phyloP scores from a whole-genome alignment of 2,329 filamentous ascomycete species.

The Didymella keratinophila region DNA sequence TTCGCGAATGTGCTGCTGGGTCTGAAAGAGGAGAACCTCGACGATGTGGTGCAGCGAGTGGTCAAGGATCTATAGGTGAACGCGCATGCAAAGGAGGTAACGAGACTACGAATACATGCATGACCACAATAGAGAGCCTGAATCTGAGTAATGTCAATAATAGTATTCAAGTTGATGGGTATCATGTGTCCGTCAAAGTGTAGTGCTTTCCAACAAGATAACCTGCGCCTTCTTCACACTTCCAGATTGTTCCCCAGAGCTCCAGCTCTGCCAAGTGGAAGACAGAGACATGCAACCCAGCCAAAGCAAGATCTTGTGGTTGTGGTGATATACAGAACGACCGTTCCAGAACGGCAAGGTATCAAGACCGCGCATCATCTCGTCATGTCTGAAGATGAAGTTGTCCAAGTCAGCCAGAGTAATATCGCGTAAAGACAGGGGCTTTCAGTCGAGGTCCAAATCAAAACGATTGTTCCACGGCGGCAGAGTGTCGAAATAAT shows the following conservation, averaged over 20 bases:
- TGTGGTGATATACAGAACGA: too few species aligned
- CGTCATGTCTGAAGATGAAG: too few species aligned
- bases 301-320: too few species aligned
- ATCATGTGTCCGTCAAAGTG: neutral
- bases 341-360: too few species aligned
- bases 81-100: neutral
- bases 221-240: neutral
- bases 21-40: slow-evolving; percentile 42
- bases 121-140: neutral
- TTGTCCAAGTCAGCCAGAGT: too few species aligned
- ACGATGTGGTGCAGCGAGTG: slow-evolving; percentile 39
- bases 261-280: neutral
- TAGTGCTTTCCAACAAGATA: neutral
- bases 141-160: neutral
- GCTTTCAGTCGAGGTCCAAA: neutral
- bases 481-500: neutral
- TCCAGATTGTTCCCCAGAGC: neutral
- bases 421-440: neutral
- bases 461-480: slow-evolving; percentile 8
- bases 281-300: neutral
- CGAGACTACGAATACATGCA: neutral
- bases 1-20: slow-evolving; percentile 47
- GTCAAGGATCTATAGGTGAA: slow-evolving; percentile 25
- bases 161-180: neutral
- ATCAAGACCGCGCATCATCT: too few species aligned